A percentile compares a stretch with the other conserved stretches of the same genome.
These are phyloP conservation scores for Claviceps paspali DNA, from an alignment of 2,329 filamentous ascomycete genomes.

Conservation along the genomic window DNA sequence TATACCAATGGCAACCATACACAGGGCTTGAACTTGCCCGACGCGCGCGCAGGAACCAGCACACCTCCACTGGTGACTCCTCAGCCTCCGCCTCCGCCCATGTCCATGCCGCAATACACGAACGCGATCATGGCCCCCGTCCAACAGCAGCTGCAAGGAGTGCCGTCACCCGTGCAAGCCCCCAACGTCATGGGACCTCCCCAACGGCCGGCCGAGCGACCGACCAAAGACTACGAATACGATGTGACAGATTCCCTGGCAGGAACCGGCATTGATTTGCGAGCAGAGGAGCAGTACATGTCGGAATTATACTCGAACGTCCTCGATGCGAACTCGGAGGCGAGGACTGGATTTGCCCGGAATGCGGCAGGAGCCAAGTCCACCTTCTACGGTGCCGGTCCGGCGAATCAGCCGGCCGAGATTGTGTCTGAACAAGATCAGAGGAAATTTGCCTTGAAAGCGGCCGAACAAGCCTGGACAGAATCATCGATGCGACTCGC, in stretches of 20 bases:
- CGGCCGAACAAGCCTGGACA: constrained; percentile 49
- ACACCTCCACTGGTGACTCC: constrained; percentile 18
- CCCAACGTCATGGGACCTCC: constrained; percentile 37
- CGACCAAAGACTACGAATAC: constrained; percentile 47
- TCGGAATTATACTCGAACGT: constrained; percentile 47
- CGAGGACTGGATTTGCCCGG: constrained; percentile 32
- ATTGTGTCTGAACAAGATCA: constrained; percentile 31
- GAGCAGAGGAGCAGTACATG: constrained; percentile 72
- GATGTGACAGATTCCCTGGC: constrained; percentile 74
- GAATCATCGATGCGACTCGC: constrained; percentile 48
- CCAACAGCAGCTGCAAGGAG: constrained; percentile 9
- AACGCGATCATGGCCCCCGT: constrained; percentile 16
- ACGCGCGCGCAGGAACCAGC: constrained; percentile 15
- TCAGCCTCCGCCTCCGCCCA: constrained; percentile 15
- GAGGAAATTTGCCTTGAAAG: constrained; percentile 49
- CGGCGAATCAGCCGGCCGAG: constrained; percentile 47
- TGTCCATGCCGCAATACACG: constrained; percentile 13
- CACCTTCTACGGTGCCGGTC: constrained; percentile 49
- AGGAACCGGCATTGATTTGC: constrained; percentile 73
- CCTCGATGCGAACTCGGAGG: constrained; percentile 28
- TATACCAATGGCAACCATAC: constrained; percentile 24
- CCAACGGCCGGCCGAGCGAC: constrained; percentile 45
- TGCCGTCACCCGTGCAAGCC: constrained; percentile 12
- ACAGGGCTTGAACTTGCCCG: constrained; percentile 20
- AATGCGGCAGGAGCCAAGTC: constrained; percentile 39